A percentile compares a stretch with the other conserved stretches of the same genome.
Conservation (phyloP, 108 stramenopile genomes). For the Poteriospumella lacustris region DNA sequence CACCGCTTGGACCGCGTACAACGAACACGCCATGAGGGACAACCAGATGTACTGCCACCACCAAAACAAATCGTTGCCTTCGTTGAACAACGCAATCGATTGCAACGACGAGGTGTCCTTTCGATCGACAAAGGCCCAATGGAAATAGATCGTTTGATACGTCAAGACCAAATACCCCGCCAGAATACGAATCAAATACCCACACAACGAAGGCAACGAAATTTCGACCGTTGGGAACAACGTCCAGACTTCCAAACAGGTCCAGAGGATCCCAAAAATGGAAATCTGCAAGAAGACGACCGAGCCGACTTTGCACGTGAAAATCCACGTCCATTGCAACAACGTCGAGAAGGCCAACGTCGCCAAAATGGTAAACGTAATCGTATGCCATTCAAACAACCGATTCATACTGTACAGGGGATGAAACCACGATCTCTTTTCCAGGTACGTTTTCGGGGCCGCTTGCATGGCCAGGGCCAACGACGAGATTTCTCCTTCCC, state of each 20-base stretch:
- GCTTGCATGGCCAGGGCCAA: conserved; percentile 64
- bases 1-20: conserved; percentile 4
- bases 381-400: conserved; percentile 87
- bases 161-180: conserved; percentile 76
- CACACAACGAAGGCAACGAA: conserved; percentile 77
- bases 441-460: conserved; percentile 89
- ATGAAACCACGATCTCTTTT: conserved; percentile 88
- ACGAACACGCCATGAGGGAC: conserved; percentile 1
- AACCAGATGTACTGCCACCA: conserved; percentile 66
- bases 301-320: conserved; percentile 74
- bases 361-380: conserved; percentile 82
- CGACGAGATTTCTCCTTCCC: conserved; percentile 13
- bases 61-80: conserved; percentile 58
- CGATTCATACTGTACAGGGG: conserved; percentile 77
- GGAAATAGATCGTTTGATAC: conserved; percentile 83
- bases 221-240: conserved; percentile 82
- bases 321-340: conserved; percentile 86
- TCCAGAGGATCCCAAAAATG: conserved; percentile 71
- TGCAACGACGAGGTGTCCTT: conserved; percentile 1
- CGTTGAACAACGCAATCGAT: background rate
- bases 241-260: conserved; percentile 82
- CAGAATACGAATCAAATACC: conserved; percentile 73
- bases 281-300: conserved; percentile 90
- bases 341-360: conserved; percentile 74
- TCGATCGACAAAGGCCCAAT: conserved; percentile 79